Conservation (phyloP, 805 yeast species). For the Lipomyces yamadae region DNA sequence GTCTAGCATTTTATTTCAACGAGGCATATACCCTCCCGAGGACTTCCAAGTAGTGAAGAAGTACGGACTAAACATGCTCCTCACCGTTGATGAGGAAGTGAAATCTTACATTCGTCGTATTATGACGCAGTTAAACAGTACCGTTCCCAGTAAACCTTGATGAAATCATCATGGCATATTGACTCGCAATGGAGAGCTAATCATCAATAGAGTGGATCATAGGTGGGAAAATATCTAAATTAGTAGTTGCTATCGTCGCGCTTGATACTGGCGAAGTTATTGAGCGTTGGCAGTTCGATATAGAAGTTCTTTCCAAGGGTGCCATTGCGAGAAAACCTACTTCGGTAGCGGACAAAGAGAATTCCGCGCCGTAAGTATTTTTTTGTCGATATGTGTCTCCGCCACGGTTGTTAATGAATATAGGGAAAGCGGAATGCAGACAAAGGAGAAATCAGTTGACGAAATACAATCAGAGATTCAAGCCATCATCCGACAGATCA, state of each 20-base stretch:
- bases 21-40: conserved; percentile 88
- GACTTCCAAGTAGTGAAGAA: conserved; percentile 79
- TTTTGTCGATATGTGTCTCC: too few species aligned
- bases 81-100: conserved; percentile 77
- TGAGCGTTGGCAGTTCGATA: conserved; percentile 86
- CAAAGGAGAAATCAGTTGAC: conserved; percentile 50
- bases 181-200: neutral
- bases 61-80: conserved; percentile 76
- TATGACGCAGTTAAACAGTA: conserved; percentile 65
- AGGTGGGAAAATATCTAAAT: conserved; percentile 66
- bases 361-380: conserved; percentile 24
- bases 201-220: conserved; percentile 62
- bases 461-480: conserved; percentile 78
- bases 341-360: conserved; percentile 21
- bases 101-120: conserved; percentile 68
- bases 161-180: neutral
- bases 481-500: conserved; percentile 82
- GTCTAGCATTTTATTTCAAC: conserved; percentile 74
- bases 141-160: conserved; percentile 13
- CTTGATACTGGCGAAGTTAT: conserved; percentile 68
- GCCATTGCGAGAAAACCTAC: neutral
- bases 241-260: conserved; percentile 74
- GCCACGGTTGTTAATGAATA: neutral
- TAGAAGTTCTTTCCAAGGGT: conserved; percentile 50
- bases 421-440: neutral